phyloP scores from a whole-genome alignment of 805 yeast species.

The Saitoella complicata region DNA sequence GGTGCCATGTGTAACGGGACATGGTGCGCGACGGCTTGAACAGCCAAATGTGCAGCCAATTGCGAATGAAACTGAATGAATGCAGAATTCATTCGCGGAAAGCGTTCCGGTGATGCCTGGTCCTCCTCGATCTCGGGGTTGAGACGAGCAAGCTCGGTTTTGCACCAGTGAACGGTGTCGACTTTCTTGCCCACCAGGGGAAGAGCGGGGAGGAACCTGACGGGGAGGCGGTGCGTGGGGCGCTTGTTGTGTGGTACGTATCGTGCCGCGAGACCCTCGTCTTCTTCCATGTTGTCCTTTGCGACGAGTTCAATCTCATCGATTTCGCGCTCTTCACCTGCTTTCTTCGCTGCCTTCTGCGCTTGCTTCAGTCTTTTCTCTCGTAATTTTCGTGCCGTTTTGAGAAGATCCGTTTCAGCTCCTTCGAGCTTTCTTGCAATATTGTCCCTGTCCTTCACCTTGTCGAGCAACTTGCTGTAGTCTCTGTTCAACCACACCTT shows the following conservation, averaged over 20 bases:
- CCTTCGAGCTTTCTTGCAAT: conserved; percentile 26
- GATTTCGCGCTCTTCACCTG: not conserved
- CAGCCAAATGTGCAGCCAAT: conserved; percentile 75
- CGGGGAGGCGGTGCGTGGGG: conserved; percentile 61
- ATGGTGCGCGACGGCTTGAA: conserved; percentile 48
- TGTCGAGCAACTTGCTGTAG: conserved; percentile 23
- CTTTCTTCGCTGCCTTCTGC: not conserved
- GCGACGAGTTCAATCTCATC: conserved; percentile 10
- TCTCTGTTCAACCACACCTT: conserved; percentile 45
- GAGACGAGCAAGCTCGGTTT: conserved; percentile 48
- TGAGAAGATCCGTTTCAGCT: conserved; percentile 26
- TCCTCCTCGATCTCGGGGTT: conserved; percentile 45
- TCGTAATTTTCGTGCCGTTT: conserved; percentile 11
- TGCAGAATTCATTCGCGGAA: conserved; percentile 59
- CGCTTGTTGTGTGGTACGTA: conserved; percentile 61
- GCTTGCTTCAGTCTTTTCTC: conserved; percentile 5
- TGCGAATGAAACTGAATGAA: conserved; percentile 73
- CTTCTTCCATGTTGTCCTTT: conserved; percentile 12
- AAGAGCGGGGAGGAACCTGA: no score
- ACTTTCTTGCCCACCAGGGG: conserved; percentile 70
- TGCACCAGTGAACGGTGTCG: conserved; percentile 60
- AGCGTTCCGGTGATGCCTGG: conserved; percentile 39
- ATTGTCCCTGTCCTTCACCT: conserved; percentile 19
- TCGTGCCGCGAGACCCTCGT: conserved; percentile 18
- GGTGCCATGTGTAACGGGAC: conserved; percentile 29